phyloP scores from a whole-genome alignment of 169 alveolate genomes.

The Eimeria brunetti region DNA sequence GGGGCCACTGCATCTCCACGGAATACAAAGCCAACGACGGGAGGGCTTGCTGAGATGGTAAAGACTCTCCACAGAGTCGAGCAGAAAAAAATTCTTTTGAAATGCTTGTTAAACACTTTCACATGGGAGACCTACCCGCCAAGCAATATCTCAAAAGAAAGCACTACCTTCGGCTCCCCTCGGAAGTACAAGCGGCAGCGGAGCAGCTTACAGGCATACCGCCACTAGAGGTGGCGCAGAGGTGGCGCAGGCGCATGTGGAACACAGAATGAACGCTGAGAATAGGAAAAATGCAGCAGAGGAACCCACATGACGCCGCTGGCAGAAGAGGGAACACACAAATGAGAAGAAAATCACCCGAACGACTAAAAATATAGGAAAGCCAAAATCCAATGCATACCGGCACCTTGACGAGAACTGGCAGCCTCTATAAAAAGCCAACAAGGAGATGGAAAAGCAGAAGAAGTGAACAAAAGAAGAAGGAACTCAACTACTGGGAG shows the following conservation, averaged over 20 bases:
- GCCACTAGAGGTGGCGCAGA: background rate
- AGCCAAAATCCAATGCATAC: background rate
- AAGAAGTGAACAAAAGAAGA: background rate
- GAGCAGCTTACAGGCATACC: background rate
- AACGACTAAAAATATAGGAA: background rate
- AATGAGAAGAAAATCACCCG: background rate
- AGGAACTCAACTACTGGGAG: slow-evolving; percentile 3
- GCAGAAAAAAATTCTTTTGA: background rate
- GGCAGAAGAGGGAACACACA: background rate
- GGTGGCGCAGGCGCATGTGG: slow-evolving; percentile 20
- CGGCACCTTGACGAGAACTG: slow-evolving; percentile 40
- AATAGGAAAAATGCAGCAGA: background rate
- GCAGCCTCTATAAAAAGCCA: slow-evolving; percentile 50
- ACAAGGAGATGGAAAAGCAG: background rate
- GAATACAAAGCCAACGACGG: background rate
- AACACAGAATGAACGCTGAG: background rate
- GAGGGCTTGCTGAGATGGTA: background rate
- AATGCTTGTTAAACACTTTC: background rate
- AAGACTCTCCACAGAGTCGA: background rate
- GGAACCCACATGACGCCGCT: background rate
- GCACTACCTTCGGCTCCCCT: background rate
- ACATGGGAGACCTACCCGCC: background rate
- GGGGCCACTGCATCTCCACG: slow-evolving; percentile 1
- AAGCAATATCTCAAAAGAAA: background rate
- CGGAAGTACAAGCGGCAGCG: background rate